phyloP scores from a whole-genome alignment of 2,329 filamentous ascomycete species.

The Clonostachys byssicola region DNA sequence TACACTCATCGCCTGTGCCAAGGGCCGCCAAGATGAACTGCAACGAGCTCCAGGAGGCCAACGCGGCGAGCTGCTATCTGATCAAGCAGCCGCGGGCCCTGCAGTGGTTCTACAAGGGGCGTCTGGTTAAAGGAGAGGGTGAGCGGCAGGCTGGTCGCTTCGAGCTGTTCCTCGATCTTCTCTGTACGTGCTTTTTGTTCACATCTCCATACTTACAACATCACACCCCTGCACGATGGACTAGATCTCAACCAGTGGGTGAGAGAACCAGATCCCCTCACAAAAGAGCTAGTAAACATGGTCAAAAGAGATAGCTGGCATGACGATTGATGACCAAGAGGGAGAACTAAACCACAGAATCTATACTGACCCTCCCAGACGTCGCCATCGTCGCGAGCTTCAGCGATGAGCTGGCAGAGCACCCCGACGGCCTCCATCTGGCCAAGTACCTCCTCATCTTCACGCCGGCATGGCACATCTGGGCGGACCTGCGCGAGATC shows the following conservation, averaged over 20 bases:
- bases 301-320: no score
- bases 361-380: constrained; percentile 10
- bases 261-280: no score
- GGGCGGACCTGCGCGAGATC: constrained; percentile 42
- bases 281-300: no score
- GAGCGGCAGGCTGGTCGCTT: constrained; percentile 39
- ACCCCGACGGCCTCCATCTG: constrained; percentile 34
- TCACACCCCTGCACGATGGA: no score
- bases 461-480: constrained; percentile 43
- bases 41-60: constrained; percentile 25
- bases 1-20: no score
- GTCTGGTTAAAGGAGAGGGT: constrained; percentile 32
- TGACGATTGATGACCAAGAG: no score
- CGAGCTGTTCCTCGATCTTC: constrained; percentile 43
- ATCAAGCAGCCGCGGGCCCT: constrained; percentile 30
- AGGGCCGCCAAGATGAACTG: constrained; percentile 21
- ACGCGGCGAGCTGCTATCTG: constrained; percentile 22
- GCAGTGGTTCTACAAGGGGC: constrained; percentile 39
- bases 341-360: no score
- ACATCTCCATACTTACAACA: neutral
- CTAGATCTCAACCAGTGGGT: no score
- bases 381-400: constrained; percentile 46
- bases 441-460: constrained; percentile 44
- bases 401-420: constrained; percentile 39
- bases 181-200: constrained; percentile 23